Conservation (phyloP, 148 eudicot genomes). For the Chenopodium quinoa region DNA sequence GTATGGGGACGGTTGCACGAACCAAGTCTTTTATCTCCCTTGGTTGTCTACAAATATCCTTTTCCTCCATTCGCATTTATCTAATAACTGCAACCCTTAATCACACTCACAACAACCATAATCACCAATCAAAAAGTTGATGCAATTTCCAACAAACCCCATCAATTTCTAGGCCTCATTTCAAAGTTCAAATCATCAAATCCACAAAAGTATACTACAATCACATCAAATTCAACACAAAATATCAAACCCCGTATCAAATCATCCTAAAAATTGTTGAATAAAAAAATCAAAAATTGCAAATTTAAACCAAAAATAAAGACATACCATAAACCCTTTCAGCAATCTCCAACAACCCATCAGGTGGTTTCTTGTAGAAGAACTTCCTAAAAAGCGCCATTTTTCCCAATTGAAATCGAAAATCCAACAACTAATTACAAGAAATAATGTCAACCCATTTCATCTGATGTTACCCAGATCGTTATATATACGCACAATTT, state of each 20-base stretch:
- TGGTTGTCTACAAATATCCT: too few relatives aligned
- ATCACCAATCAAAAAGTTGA: background rate
- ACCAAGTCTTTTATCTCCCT: too few relatives aligned
- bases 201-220: background rate
- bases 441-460: slow-evolving; percentile 25
- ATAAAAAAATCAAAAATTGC: slow-evolving; percentile 3
- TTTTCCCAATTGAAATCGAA: slow-evolving; percentile 14
- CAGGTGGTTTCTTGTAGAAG: slow-evolving; percentile 85
- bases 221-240: slow-evolving; percentile 8
- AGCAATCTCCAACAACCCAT: slow-evolving; percentile 82
- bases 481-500: background rate
- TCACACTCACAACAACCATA: background rate
- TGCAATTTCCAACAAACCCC: background rate
- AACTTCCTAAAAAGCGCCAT: slow-evolving; percentile 74
- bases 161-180: background rate
- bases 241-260: background rate
- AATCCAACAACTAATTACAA: slow-evolving; percentile 10
- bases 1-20: too few relatives aligned
- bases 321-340: slow-evolving; percentile 85
- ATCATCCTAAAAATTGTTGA: slow-evolving; percentile 2
- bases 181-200: background rate
- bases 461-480: slow-evolving; percentile 33
- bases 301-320: background rate
- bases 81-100: background rate
- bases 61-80: too few relatives aligned